Conservation (phyloP, 1,284 basidiomycete species). For the Papiliotrema laurentii region DNA sequence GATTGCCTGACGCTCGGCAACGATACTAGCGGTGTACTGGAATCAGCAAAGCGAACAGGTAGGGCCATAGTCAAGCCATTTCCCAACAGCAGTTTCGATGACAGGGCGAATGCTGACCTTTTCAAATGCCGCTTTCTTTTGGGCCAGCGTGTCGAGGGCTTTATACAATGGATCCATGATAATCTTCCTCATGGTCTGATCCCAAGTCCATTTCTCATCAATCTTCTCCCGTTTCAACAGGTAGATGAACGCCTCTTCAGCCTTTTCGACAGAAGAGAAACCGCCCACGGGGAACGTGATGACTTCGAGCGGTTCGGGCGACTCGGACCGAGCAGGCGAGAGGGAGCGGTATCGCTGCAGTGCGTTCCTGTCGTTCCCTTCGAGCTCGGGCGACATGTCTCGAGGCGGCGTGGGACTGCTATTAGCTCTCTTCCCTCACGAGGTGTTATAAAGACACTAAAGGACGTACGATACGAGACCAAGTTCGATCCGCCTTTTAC, state of each 20-base stretch:
- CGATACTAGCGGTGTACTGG: conserved; percentile 66
- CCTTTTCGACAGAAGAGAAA: conserved; percentile 78
- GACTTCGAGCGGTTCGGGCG: conserved; percentile 11
- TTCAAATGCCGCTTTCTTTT: conserved; percentile 90
- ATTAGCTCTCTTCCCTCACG: conserved; percentile 1
- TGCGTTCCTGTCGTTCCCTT: neutral
- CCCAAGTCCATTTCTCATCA: conserved; percentile 93
- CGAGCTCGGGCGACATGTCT: neutral
- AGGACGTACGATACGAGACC: conserved; percentile 26
- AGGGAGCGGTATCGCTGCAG: conserved; percentile 1
- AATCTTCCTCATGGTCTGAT: conserved; percentile 93
- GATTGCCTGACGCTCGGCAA: conserved; percentile 69
- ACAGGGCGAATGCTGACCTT: conserved; percentile 59
- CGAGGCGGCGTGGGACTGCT: conserved; percentile 18
- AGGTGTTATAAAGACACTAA: neutral
- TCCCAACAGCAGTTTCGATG: no score
- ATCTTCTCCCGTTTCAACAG: conserved; percentile 83
- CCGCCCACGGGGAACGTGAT: conserved; percentile 76
- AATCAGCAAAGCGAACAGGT: neutral
- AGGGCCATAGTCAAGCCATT: no score
- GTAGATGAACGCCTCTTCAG: conserved; percentile 88
- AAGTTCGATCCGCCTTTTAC: conserved; percentile 11
- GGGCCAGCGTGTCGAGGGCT: conserved; percentile 83
- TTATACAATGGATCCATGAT: conserved; percentile 98
- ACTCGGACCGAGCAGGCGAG: conserved; percentile 4